These are phyloP conservation scores for Cercospora berteroae DNA, from an alignment of 2,329 filamentous ascomycete genomes.

Conservation along the genomic window DNA sequence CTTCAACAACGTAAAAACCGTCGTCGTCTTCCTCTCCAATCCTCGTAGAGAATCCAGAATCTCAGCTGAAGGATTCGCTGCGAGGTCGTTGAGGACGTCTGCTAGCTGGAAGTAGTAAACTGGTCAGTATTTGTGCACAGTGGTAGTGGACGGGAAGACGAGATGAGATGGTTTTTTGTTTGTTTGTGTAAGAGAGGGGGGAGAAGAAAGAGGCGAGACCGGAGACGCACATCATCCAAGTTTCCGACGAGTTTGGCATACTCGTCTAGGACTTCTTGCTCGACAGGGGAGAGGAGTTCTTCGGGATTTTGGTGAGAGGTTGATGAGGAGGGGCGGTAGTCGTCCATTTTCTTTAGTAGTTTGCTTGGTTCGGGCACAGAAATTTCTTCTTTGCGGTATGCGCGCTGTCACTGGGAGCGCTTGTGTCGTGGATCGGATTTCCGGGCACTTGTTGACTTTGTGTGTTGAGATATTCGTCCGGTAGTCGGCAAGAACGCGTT, in stretches of 20 bases:
- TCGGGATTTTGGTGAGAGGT: constrained; percentile 7
- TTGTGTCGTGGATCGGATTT: background rate
- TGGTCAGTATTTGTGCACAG: background rate
- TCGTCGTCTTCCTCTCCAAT: constrained; percentile 87
- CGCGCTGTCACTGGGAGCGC: background rate
- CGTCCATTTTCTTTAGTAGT: constrained; percentile 9
- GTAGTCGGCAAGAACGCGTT: background rate
- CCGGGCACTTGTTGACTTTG: background rate
- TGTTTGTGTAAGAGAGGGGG: background rate
- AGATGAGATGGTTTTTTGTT: too few species aligned
- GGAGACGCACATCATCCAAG: constrained; percentile 71
- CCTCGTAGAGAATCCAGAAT: constrained; percentile 83
- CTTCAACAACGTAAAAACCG: constrained; percentile 94
- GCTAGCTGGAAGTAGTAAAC: too few species aligned
- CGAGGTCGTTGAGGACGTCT: constrained; percentile 64
- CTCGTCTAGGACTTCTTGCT: constrained; percentile 93
- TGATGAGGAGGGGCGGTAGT: constrained; percentile 15
- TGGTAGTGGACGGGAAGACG: constrained; percentile 27
- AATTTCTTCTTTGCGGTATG: background rate
- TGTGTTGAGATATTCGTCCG: background rate
- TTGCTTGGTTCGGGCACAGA: background rate
- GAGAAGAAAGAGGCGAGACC: background rate
- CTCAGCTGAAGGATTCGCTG: constrained; percentile 63
- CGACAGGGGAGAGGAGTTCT: constrained; percentile 64
- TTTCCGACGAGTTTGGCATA: constrained; percentile 85